Evolutionary conservation across 169 alveolate species (phyloP).

Genomic region (Eimeria tenella): DNA sequence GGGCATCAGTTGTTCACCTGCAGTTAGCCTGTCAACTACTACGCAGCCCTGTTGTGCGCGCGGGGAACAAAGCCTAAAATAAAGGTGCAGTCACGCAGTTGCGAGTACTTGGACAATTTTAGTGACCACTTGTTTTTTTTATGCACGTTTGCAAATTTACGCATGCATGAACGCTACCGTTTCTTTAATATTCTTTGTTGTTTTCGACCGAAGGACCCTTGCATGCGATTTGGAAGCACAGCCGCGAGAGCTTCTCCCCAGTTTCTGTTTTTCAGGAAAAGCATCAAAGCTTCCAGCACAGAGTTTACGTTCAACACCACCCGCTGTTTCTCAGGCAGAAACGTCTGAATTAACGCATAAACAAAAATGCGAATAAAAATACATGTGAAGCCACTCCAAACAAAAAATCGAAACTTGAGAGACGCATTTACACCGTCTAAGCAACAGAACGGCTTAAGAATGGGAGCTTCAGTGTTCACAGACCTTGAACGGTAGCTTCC

Average conservation of each 20-base stretch:
- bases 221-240: slow-evolving; percentile 74
- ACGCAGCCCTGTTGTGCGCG: background rate
- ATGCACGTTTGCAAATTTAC: background rate
- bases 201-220: slow-evolving; percentile 58
- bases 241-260: slow-evolving; percentile 73
- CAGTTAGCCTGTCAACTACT: no score
- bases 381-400: background rate
- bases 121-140: background rate
- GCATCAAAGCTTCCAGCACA: slow-evolving; percentile 73
- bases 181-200: slow-evolving; percentile 1
- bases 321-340: slow-evolving; percentile 52
- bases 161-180: slow-evolving; percentile 4
- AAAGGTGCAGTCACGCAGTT: background rate
- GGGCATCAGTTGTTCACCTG: no score
- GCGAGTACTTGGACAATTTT: background rate
- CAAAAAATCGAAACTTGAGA: background rate
- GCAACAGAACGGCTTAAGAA: background rate
- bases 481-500: background rate
- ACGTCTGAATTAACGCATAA: background rate
- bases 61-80: background rate
- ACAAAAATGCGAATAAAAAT: background rate
- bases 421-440: background rate
- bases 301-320: slow-evolving; percentile 75
- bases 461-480: background rate
- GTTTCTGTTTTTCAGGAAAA: slow-evolving; percentile 5